phyloP scores from a whole-genome alignment of 495 filamentous ascomycete species.

The Echria macrotheca region DNA sequence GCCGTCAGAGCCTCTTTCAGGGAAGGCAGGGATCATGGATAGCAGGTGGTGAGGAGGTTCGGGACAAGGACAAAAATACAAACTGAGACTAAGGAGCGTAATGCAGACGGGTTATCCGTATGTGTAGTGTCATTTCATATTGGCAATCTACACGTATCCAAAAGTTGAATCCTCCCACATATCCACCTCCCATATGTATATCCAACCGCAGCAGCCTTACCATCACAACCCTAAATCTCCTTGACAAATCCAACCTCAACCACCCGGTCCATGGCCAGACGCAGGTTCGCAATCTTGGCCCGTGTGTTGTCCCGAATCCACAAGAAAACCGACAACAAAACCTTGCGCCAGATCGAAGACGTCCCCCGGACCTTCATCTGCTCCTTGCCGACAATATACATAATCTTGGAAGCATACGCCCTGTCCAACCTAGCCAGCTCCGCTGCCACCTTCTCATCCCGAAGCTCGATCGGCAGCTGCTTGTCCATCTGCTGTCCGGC shows the following conservation, averaged over 20 bases:
- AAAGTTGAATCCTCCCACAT: no score
- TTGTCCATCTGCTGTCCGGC: neutral
- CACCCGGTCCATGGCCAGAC: conserved; percentile 54
- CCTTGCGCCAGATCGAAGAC: conserved; percentile 39
- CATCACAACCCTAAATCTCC: conserved; percentile 43
- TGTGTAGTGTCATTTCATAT: no score
- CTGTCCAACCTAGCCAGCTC: conserved; percentile 49
- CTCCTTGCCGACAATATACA: conserved; percentile 71
- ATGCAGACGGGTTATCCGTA: no score
- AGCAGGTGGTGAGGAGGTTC: no score
- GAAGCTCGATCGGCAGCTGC: conserved; percentile 21
- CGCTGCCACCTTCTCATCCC: conserved; percentile 32
- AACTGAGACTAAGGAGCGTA: no score
- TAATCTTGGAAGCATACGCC: conserved; percentile 55
- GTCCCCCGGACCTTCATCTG: conserved; percentile 52
- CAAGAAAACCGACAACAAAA: conserved; percentile 53
- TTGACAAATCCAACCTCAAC: conserved; percentile 70
- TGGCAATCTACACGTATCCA: no score
- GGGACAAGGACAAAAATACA: no score
- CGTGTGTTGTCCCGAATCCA: conserved; percentile 68
- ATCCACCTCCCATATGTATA: neutral
- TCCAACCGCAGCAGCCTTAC: neutral
- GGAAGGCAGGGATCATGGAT: no score
- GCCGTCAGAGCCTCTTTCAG: no score
- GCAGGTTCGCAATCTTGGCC: conserved; percentile 56